Percentiles rank a stretch among this genome's conserved stretches.
Evolutionary conservation across 768 basidiomycete genomes (phyloP).

Genomic region (Termitomyces heimii): DNA sequence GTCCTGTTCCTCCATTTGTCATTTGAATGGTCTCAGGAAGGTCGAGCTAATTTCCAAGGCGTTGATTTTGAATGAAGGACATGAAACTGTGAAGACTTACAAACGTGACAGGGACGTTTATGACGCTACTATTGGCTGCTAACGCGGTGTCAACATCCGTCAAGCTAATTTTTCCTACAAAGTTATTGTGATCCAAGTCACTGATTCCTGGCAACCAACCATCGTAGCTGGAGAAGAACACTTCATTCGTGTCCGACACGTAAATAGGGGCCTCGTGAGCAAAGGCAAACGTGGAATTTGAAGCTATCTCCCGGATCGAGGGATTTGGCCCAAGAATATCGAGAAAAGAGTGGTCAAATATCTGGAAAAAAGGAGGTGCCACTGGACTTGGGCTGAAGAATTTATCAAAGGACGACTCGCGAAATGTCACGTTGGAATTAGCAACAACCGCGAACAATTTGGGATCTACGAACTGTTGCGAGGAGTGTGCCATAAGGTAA

Average conservation of each 20-base stretch:
- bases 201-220: conserved; percentile 60
- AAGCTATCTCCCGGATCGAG: conserved; percentile 52
- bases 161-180: conserved; percentile 58
- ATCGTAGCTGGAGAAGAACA: conserved; percentile 68
- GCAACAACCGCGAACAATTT: conserved; percentile 48
- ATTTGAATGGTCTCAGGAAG: conserved; percentile 57
- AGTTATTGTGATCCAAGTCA: conserved; percentile 57
- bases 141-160: conserved; percentile 46
- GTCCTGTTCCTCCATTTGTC: conserved; percentile 67
- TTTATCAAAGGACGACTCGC: conserved; percentile 28
- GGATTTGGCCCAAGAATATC: conserved; percentile 51
- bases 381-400: conserved; percentile 60
- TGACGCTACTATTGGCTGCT: conserved; percentile 23
- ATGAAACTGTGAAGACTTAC: conserved; percentile 19
- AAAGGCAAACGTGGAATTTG: conserved; percentile 57
- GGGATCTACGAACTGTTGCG: conserved; percentile 43
- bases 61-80: not conserved
- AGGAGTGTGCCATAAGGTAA: not conserved
- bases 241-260: conserved; percentile 55
- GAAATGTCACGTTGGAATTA: conserved; percentile 30
- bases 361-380: conserved; percentile 52
- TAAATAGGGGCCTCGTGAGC: conserved; percentile 82
- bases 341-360: conserved; percentile 49
- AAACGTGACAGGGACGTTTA: conserved; percentile 44
- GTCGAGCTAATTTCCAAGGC: conserved; percentile 35